Evolutionary conservation across 2,329 filamentous ascomycete species (phyloP).

Genomic region (Gnomoniopsis smithogilvyi): DNA sequence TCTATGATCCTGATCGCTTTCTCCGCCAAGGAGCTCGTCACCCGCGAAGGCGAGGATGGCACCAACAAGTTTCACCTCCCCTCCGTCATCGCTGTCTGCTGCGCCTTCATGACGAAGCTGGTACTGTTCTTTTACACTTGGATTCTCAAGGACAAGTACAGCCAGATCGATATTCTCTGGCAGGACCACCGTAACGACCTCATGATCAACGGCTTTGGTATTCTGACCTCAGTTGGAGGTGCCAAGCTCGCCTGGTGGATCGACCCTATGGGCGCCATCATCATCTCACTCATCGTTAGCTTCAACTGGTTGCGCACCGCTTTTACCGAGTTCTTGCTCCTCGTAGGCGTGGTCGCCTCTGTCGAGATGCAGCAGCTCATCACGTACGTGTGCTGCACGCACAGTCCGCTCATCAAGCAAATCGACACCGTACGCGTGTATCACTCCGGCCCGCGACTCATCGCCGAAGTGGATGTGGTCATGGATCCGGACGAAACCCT

Average conservation of each 20-base stretch:
- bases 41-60: constrained; percentile 42
- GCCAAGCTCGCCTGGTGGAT: constrained; percentile 91
- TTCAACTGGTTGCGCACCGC: constrained; percentile 81
- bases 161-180: constrained; percentile 88
- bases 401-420: constrained; percentile 74
- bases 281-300: constrained; percentile 76
- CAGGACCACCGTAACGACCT: constrained; percentile 97
- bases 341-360: constrained; percentile 85
- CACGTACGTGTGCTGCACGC: constrained; percentile 94
- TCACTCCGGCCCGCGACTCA: constrained; percentile 81
- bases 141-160: constrained; percentile 85
- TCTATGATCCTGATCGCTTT: constrained; percentile 92
- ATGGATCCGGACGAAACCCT: constrained; percentile 77
- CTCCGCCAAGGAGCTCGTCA: constrained; percentile 67
- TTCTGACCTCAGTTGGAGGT: constrained; percentile 87
- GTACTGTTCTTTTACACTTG: constrained; percentile 87
- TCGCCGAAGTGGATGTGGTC: constrained; percentile 95
- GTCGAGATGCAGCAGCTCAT: constrained; percentile 88
- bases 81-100: constrained; percentile 77
- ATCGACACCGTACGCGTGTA: constrained; percentile 96
- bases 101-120: constrained; percentile 85
- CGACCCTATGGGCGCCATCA: constrained; percentile 85
- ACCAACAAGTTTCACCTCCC: constrained; percentile 72
- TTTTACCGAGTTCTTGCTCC: constrained; percentile 82
- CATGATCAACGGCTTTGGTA: constrained; percentile 92